Percentiles rank a stretch among this genome's conserved stretches.
Conservation (phyloP, 495 filamentous ascomycete genomes). For the Lasiosphaeria hispida region DNA sequence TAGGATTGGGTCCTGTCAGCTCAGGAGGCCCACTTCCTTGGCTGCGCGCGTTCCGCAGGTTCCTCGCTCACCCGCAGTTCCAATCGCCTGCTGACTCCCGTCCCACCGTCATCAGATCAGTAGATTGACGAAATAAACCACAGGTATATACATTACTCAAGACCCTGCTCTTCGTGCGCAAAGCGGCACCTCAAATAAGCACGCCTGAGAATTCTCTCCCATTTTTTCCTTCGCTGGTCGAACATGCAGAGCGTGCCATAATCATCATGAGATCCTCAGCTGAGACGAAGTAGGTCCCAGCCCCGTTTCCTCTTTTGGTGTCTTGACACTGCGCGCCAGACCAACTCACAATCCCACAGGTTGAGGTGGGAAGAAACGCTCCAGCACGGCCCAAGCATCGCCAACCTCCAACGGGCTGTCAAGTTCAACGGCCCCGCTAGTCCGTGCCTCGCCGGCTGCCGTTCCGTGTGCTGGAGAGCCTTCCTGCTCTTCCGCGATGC, state of each 20-base stretch:
- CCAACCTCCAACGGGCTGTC: conserved; percentile 64
- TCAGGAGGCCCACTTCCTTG: not conserved
- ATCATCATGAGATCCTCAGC: conserved; percentile 59
- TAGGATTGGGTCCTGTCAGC: conserved; percentile 2
- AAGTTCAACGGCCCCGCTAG: conserved; percentile 53
- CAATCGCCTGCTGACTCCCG: no score
- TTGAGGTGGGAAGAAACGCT: conserved; percentile 65
- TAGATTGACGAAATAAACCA: no score
- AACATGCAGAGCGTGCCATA: conserved; percentile 9
- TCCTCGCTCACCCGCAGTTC: no score
- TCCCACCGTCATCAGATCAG: no score
- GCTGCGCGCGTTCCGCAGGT: not conserved
- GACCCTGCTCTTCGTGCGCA: no score
- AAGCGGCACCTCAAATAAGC: no score
- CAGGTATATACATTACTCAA: no score
- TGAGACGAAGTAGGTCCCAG: conserved; percentile 56
- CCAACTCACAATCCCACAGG: conserved; percentile 29
- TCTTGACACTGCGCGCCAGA: not conserved
- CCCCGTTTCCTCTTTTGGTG: not conserved
- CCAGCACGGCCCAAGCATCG: conserved; percentile 55
- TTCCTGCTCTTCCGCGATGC: conserved; percentile 78
- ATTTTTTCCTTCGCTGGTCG: not conserved
- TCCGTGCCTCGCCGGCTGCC: conserved; percentile 68
- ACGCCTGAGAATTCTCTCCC: not conserved
- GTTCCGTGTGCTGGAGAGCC: conserved; percentile 92